Evolutionary conservation across 129 eudicot genomes (phyloP).

Genomic region (Helianthus tuberosus): DNA sequence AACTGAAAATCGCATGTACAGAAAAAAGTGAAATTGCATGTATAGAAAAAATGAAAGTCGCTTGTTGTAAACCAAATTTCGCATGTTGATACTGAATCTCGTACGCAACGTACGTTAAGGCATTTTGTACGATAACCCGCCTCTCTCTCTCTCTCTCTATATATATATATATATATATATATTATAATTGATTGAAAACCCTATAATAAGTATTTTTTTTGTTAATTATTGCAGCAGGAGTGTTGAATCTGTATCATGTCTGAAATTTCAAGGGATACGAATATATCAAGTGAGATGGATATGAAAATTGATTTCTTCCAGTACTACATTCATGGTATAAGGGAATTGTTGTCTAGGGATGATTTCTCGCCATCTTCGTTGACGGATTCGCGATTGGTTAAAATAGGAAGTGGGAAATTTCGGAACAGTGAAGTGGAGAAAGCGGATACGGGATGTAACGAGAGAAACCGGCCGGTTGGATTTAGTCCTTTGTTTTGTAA

Average conservation of each 20-base stretch:
- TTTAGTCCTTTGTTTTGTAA: conserved; percentile 45
- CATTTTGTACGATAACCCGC: too few relatives aligned
- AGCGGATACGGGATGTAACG: conserved; percentile 11
- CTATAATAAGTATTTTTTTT: background rate
- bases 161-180: too few relatives aligned
- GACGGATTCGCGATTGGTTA: conserved; percentile 29
- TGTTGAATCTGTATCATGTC: conserved; percentile 33
- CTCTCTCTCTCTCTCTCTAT: too few relatives aligned
- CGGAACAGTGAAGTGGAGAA: conserved; percentile 17
- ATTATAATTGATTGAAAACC: background rate
- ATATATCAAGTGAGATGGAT: conserved; percentile 25
- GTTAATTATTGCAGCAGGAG: conserved; percentile 6
- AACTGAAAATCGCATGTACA: too few relatives aligned
- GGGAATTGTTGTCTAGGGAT: conserved; percentile 47
- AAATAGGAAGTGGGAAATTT: conserved; percentile 6
- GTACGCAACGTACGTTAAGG: too few relatives aligned
- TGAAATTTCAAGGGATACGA: conserved; percentile 37
- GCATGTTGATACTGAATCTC: too few relatives aligned
- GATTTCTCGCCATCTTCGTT: conserved; percentile 39
- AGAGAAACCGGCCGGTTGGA: conserved; percentile 16
- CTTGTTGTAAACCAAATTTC: too few relatives aligned
- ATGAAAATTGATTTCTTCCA: conserved; percentile 72
- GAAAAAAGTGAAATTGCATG: too few relatives aligned
- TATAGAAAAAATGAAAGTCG: too few relatives aligned
- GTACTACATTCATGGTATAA: conserved; percentile 48